A percentile compares a stretch with the other conserved stretches of the same genome.
Conservation (phyloP, 1,284 basidiomycete species). For the Naganishia albida region DNA sequence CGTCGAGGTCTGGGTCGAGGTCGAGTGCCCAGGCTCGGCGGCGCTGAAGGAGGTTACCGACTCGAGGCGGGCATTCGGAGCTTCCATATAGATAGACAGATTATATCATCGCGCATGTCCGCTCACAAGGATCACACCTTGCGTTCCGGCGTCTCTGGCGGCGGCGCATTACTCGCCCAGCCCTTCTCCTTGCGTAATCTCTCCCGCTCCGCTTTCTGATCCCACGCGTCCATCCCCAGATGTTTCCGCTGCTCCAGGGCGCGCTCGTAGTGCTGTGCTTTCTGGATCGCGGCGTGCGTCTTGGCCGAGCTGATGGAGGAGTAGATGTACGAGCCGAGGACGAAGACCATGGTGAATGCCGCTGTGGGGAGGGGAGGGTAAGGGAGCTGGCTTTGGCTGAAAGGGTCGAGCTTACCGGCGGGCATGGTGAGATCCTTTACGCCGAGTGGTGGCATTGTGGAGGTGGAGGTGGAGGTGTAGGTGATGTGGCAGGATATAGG, state of each 20-base stretch:
- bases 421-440: conserved; percentile 27
- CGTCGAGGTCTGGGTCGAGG: conserved; percentile 4
- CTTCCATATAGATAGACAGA: too few relatives aligned
- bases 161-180: conserved; percentile 14
- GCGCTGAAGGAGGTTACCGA: neutral
- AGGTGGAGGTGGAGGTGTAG: neutral
- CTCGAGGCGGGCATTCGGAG: neutral
- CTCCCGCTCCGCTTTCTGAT: conserved; percentile 29
- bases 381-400: too few relatives aligned
- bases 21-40: conserved; percentile 1
- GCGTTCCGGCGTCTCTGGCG: neutral
- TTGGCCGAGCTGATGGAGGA: conserved; percentile 31
- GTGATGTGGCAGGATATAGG: too few relatives aligned
- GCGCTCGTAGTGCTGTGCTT: conserved; percentile 10
- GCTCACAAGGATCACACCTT: conserved; percentile 1
- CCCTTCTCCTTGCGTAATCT: conserved; percentile 25
- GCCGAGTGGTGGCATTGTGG: conserved; percentile 23
- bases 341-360: conserved; percentile 36
- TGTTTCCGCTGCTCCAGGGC: conserved; percentile 27
- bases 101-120: neutral
- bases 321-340: conserved; percentile 34
- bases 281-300: conserved; percentile 8
- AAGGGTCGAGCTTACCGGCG: conserved; percentile 2
- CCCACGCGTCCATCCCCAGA: conserved; percentile 30
- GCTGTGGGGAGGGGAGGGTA: conserved; percentile 6